A percentile compares a stretch with the other conserved stretches of the same genome.
phyloP scores from a whole-genome alignment of 1,139 yeast genomes.

The Ogataea hybrid region DNA sequence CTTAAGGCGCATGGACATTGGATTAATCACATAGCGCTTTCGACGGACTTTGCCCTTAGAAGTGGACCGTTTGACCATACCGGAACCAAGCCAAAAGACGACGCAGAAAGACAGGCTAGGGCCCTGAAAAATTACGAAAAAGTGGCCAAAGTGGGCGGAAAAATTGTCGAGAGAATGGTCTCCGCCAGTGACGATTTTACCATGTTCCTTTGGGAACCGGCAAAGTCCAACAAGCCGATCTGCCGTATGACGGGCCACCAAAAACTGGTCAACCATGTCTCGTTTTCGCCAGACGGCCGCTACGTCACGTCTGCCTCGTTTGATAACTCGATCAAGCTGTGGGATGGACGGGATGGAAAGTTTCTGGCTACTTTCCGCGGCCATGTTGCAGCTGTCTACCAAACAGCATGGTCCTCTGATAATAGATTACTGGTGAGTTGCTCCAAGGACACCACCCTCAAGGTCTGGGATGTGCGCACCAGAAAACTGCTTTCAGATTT shows the following conservation, averaged over 20 bases:
- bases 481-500: conserved; percentile 81
- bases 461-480: conserved; percentile 94
- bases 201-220: conserved; percentile 96
- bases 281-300: conserved; percentile 95
- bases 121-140: conserved; percentile 74
- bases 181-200: conserved; percentile 98
- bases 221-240: conserved; percentile 74
- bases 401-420: conserved; percentile 98
- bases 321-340: conserved; percentile 89
- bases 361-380: conserved; percentile 91
- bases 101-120: conserved; percentile 54
- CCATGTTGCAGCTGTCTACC: conserved; percentile 97
- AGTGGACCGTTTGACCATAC: conserved; percentile 79
- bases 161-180: conserved; percentile 73
- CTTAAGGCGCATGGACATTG: conserved; percentile 94
- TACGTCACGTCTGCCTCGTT: conserved; percentile 89
- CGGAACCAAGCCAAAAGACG: conserved; percentile 46
- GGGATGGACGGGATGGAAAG: conserved; percentile 95
- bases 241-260: conserved; percentile 98
- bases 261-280: conserved; percentile 91
- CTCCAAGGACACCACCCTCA: conserved; percentile 94
- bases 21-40: conserved; percentile 91
- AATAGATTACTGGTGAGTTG: conserved; percentile 87
- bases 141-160: conserved; percentile 72
- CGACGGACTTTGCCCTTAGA: conserved; percentile 86